Percentiles rank a stretch among this genome's conserved stretches.
These are phyloP conservation scores for Euphorbia schlechtendalii DNA, from an alignment of 441 rosid species.

Conservation along the genomic window DNA sequence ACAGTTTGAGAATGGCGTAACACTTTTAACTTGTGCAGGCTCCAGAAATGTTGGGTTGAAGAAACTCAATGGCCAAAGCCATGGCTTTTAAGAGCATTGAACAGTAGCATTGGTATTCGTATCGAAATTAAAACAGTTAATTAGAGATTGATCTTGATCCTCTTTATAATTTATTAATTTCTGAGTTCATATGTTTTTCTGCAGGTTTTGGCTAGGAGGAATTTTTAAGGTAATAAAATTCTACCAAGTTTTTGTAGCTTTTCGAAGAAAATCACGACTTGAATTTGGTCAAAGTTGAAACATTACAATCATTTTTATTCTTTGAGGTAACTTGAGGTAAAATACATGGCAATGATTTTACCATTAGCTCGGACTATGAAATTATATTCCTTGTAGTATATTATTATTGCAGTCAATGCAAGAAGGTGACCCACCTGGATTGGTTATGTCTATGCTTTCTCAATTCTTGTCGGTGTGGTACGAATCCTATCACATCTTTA, in stretches of 20 bases:
- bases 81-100: conserved; percentile 78
- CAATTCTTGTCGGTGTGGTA: conserved; percentile 84
- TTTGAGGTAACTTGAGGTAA: too few species aligned
- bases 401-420: conserved; percentile 82
- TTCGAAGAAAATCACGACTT: conserved; percentile 4
- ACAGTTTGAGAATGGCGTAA: neutral
- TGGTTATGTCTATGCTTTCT: conserved; percentile 80
- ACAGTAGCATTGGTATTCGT: conserved; percentile 60
- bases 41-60: conserved; percentile 73
- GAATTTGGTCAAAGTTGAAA: conserved; percentile 12
- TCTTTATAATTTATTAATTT: neutral
- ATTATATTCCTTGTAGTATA: too few species aligned
- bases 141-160: too few species aligned
- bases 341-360: too few species aligned
- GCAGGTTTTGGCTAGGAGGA: conserved; percentile 92
- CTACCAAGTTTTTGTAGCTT: too few species aligned
- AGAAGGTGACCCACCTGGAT: conserved; percentile 89
- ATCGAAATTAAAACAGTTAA: neutral
- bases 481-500: conserved; percentile 20
- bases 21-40: conserved; percentile 37
- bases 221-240: conserved; percentile 85
- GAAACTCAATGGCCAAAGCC: conserved; percentile 71
- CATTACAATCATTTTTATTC: too few species aligned
- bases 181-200: conserved; percentile 15
- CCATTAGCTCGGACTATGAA: too few species aligned